Evolutionary conservation across 768 basidiomycete species (phyloP).

Genomic region (Collybia mongolica): DNA sequence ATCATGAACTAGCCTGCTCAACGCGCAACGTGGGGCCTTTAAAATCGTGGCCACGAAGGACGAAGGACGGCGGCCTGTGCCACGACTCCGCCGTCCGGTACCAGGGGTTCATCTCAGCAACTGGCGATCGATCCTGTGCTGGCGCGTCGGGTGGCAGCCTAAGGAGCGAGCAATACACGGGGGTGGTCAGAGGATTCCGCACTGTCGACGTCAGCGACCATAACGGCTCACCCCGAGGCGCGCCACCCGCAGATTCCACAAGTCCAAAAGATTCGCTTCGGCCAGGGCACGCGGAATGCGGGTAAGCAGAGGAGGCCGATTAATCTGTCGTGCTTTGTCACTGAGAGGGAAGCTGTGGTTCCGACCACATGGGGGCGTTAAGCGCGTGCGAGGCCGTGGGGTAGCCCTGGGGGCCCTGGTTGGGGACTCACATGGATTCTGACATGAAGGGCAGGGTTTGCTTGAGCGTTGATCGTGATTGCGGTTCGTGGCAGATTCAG

Average conservation of each 20-base stretch:
- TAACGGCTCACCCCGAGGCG: conserved; percentile 4
- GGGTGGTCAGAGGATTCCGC: neutral
- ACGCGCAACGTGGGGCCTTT: conserved; percentile 2
- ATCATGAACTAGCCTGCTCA: too few species aligned
- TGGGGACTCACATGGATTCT: conserved; percentile 3
- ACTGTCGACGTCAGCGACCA: too few species aligned
- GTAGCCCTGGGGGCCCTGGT: neutral
- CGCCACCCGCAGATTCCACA: conserved; percentile 8
- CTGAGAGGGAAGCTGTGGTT: conserved; percentile 3
- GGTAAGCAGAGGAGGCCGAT: neutral
- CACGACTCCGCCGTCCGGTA: conserved; percentile 10
- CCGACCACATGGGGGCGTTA: neutral
- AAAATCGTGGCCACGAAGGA: conserved; percentile 1
- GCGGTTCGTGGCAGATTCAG: neutral
- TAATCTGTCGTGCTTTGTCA: neutral
- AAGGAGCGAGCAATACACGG: too few species aligned
- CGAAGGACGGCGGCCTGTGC: conserved; percentile 11
- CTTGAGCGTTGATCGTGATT: neutral
- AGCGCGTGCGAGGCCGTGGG: neutral
- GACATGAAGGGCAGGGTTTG: conserved; percentile 5
- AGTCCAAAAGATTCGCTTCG: neutral
- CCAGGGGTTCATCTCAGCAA: conserved; percentile 8
- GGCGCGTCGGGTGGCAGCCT: neutral
- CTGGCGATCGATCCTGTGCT: neutral
- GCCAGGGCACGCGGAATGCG: neutral